These are phyloP conservation scores for Skeletonema marinoi DNA, from an alignment of 108 stramenopile species.

Conservation along the genomic window DNA sequence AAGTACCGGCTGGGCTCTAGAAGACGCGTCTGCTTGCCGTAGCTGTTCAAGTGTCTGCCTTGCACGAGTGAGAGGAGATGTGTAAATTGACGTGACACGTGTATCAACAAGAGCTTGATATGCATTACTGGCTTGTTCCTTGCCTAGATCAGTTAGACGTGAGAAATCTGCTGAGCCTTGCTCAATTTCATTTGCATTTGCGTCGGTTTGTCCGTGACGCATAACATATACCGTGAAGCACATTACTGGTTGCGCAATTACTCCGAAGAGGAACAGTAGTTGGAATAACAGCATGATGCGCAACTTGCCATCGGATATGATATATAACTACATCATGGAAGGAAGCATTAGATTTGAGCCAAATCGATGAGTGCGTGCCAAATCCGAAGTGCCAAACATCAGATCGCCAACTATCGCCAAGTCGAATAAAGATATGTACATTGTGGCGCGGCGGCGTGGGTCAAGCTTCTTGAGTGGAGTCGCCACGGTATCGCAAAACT, in stretches of 20 bases:
- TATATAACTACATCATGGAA: too few species aligned
- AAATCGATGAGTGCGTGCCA: too few species aligned
- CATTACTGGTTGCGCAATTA: not conserved
- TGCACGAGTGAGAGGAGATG: slow-evolving; percentile 40
- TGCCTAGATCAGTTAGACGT: slow-evolving; percentile 36
- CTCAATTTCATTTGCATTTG: slow-evolving; percentile 35
- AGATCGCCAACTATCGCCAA: not conserved
- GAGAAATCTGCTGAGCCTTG: slow-evolving; percentile 53
- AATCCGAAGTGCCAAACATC: too few species aligned
- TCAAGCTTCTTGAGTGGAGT: too few species aligned
- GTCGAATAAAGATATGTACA: too few species aligned
- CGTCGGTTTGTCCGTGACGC: slow-evolving; percentile 57
- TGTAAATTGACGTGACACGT: slow-evolving; percentile 18
- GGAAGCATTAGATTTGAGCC: too few species aligned
- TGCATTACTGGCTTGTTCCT: slow-evolving; percentile 36
- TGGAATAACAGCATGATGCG: too few species aligned
- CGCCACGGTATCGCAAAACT: too few species aligned
- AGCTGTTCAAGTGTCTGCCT: slow-evolving; percentile 28
- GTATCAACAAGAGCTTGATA: slow-evolving; percentile 2
- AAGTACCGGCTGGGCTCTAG: not conserved
- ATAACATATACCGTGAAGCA: slow-evolving; percentile 17
- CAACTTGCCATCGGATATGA: too few species aligned
- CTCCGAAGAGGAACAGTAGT: not conserved
- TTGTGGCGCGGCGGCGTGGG: too few species aligned
- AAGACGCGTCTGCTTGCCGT: not conserved